Base-by-base conservation (phyloP, 2,329 filamentous ascomycete species). In the Phoma sp. region DNA sequence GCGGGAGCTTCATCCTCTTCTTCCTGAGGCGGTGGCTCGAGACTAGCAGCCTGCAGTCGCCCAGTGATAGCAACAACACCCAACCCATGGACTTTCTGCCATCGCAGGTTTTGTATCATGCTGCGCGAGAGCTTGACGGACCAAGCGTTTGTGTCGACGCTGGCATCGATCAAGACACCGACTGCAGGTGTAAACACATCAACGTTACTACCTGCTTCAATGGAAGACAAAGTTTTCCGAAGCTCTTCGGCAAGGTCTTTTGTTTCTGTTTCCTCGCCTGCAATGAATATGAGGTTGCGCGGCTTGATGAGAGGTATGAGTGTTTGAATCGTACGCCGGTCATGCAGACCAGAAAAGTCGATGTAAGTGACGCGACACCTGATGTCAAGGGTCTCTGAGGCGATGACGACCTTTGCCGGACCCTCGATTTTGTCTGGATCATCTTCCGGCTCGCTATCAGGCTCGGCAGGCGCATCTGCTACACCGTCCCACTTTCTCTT, bases 121-220 rank as follows among this genome's bases (percentile, higher is more conserved):
- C 85, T 81, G 64, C 94, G 91, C 43, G 91, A 92, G 17, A 99
- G 83, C 75, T 93, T 96, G 57, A 99, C 90, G 22, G 91, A 88
- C 95, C 96, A 99, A 4, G 95, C 93, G 72, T 98, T 97, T 5
- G 94, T 98, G 73, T 99, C 95, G 37, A 98, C 94, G 69, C 93
- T 97, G 12, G 94, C 95, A 74, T 99, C 88, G 37, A 99, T 83
- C 13, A 82, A 80, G 31, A 84, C 80, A 22, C 92, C 92, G n/a
- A 91, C 80, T 9, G 79, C 76, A 1, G 95, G 95, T 0, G 91
- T 92, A 71, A 94, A 94, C 5, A 99, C 91, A 60, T 93, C 83
- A 17, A 81, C 78, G 40, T 78, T 76, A 6, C 74, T 76, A 2
- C 75, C 71, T 1, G 75, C 71, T 12, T 80, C 78, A 12, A 76